Conservation (phyloP, 371 early-diverging fungal genomes). For the Vittaforma corneae region DNA sequence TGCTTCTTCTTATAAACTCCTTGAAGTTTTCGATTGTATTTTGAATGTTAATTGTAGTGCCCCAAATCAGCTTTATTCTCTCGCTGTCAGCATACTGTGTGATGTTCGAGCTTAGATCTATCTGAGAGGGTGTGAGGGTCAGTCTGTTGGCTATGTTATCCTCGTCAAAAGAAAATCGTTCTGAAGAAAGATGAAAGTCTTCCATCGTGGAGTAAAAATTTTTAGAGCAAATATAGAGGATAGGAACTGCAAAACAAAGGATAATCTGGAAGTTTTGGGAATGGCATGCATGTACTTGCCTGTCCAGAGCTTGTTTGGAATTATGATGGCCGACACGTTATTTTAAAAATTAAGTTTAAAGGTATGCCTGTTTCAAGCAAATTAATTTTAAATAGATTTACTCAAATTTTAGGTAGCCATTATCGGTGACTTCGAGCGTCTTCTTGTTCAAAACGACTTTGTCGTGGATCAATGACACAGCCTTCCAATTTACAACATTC, state of each 20-base stretch:
- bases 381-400: background rate
- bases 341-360: background rate
- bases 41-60: constrained; percentile 84
- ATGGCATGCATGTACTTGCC: background rate
- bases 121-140: constrained; percentile 46
- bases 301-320: background rate
- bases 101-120: constrained; percentile 34
- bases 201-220: constrained; percentile 15
- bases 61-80: constrained; percentile 71
- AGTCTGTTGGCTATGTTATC: constrained; percentile 47
- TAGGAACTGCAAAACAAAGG: no score
- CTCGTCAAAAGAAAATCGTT: constrained; percentile 57
- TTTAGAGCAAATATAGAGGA: no score
- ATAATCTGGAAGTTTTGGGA: no score
- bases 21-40: constrained; percentile 74
- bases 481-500: constrained; percentile 91
- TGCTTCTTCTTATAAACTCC: constrained; percentile 66
- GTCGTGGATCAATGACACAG: constrained; percentile 55
- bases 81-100: constrained; percentile 48
- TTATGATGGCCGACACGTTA: background rate
- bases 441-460: constrained; percentile 25
- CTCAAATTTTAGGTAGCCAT: constrained; percentile 34
- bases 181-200: constrained; percentile 24
- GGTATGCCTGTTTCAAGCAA: background rate
- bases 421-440: constrained; percentile 60